Conservation (phyloP, 2,329 filamentous ascomycete genomes). For the Exophiala lecanii-corni region DNA sequence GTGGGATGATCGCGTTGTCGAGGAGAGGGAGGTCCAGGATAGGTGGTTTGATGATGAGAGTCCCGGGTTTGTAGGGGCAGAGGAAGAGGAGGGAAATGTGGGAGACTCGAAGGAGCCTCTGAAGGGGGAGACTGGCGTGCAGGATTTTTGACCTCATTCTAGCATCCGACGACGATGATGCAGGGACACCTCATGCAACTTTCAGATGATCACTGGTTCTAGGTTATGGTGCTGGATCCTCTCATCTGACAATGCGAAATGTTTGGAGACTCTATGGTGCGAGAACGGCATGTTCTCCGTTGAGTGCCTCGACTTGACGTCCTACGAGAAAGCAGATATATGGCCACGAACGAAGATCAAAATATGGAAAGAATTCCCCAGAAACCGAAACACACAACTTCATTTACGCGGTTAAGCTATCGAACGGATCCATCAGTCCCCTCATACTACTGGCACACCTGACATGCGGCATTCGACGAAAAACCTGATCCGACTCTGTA, state of each 20-base stretch:
- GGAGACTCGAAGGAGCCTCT: slow-evolving; percentile 17
- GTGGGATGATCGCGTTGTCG: slow-evolving; percentile 61
- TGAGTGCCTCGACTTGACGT: no score
- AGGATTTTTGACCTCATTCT: slow-evolving; percentile 68
- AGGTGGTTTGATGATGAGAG: slow-evolving; percentile 77
- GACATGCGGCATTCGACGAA: slow-evolving; percentile 29
- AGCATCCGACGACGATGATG: neutral
- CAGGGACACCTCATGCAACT: neutral
- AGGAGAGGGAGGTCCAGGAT: slow-evolving; percentile 62
- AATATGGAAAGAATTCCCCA: no score
- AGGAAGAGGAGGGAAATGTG: slow-evolving; percentile 34
- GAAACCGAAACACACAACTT: no score
- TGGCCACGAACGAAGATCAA: no score
- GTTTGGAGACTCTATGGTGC: no score
- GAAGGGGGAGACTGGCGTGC: slow-evolving; percentile 63
- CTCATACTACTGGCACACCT: slow-evolving; percentile 29
- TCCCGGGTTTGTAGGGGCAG: slow-evolving; percentile 57
- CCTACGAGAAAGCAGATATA: no score
- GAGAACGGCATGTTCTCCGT: no score
- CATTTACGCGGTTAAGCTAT: slow-evolving; percentile 24
- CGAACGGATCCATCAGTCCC: slow-evolving; percentile 28
- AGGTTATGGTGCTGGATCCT: no score
- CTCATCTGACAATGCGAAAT: no score
- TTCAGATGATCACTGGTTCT: no score
- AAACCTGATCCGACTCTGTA: slow-evolving; percentile 27